Percentiles rank a stretch among this genome's conserved stretches.
Evolutionary conservation across 2,329 filamentous ascomycete genomes (phyloP).

Genomic region (Eutypa lata): DNA sequence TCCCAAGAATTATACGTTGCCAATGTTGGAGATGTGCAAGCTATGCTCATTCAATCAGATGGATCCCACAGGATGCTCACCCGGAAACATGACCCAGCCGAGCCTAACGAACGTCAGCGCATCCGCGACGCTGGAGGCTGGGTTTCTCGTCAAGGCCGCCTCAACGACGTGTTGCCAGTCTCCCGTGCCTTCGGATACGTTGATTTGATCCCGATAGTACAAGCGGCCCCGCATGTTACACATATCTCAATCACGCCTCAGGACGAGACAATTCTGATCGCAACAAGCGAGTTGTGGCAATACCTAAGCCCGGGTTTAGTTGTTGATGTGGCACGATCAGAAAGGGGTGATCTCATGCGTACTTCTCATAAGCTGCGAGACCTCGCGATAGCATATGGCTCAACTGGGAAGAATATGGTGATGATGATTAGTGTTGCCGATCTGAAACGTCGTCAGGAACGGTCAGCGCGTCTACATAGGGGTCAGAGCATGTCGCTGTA

Average conservation of each 20-base stretch:
- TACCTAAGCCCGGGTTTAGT: conserved; percentile 86
- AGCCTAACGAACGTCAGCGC: conserved; percentile 76
- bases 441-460: conserved; percentile 76
- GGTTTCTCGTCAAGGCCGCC: conserved; percentile 88
- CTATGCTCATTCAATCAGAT: conserved; percentile 89
- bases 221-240: conserved; percentile 81
- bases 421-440: conserved; percentile 96
- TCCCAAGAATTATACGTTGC: conserved; percentile 89
- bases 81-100: conserved; percentile 88
- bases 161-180: conserved; percentile 88
- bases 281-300: conserved; percentile 92
- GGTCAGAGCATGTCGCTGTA: conserved; percentile 85
- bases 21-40: conserved; percentile 93
- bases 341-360: conserved; percentile 87
- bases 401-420: conserved; percentile 94
- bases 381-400: conserved; percentile 91
- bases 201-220: conserved; percentile 86
- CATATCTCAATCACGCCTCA: conserved; percentile 78
- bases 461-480: conserved; percentile 63
- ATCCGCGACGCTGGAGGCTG: conserved; percentile 94
- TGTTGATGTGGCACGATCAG: conserved; percentile 84
- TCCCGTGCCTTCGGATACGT: conserved; percentile 95
- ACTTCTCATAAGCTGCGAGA: conserved; percentile 93
- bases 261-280: conserved; percentile 90
- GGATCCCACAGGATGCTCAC: conserved; percentile 81